These are phyloP conservation scores for Ascoidea rubescens DNA, from an alignment of 805 yeast species.

Conservation along the genomic window DNA sequence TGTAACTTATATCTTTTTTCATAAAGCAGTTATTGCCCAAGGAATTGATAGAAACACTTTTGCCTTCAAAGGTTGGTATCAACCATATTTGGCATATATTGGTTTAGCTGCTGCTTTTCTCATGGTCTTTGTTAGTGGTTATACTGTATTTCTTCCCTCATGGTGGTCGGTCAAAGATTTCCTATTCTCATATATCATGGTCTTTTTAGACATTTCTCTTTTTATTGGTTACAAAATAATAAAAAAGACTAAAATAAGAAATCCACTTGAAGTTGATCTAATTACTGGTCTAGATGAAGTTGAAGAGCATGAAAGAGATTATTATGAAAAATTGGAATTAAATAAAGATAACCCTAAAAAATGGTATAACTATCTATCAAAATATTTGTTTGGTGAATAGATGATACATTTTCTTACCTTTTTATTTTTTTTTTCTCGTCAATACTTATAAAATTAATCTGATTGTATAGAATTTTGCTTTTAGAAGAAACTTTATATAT, in stretches of 20 bases:
- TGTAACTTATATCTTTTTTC: conserved; percentile 46
- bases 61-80: conserved; percentile 36
- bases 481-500: no score
- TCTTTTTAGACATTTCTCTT: conserved; percentile 39
- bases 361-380: no score
- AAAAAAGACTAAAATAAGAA: conserved; percentile 31
- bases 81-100: conserved; percentile 42
- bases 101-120: conserved; percentile 30
- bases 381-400: no score
- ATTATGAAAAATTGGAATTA: no score
- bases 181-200: conserved; percentile 59
- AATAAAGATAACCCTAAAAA: no score
- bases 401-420: no score
- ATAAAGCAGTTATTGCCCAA: conserved; percentile 43
- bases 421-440: no score
- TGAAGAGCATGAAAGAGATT: conserved; percentile 36
- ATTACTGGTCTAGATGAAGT: conserved; percentile 39
- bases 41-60: conserved; percentile 26
- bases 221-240: conserved; percentile 37
- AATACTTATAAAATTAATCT: no score
- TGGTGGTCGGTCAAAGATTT: conserved; percentile 48
- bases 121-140: conserved; percentile 54
- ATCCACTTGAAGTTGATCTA: conserved; percentile 37
- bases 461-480: no score
- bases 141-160: conserved; percentile 54